Evolutionary conservation across 495 filamentous ascomycete genomes (phyloP), one percentile per base, ranked within the genome.

Genomic region (Penicillium steckii): DNA sequence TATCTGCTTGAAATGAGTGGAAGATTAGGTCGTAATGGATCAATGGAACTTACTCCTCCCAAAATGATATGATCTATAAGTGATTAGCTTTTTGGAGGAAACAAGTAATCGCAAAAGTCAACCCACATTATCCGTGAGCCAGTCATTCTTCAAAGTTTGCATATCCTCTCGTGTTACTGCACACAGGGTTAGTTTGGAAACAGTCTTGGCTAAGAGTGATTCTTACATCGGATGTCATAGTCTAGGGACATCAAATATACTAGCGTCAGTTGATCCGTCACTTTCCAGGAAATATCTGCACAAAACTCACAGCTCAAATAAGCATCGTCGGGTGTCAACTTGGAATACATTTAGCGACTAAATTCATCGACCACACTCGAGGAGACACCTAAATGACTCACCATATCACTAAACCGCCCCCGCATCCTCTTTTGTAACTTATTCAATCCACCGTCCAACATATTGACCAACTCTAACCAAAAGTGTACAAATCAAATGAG

Each of bases 51-150:
- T 85, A 96, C 84, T 97, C 94, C 80, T 97, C 89, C 92, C 94
- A 98, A 66, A 98, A 98, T 45, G 91, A 88, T 43, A 98, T 98
- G 43, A 78, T 64, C 74, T 78, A 54, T 51, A 42, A 59, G 32
- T 48, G 43, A 23, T 66, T 54, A 61, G 48, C 35, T 52, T 24
- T 37, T 29, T n/a, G 18, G 49, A 54, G 33, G 41, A 51, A 40
- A 19, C 13, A 47, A n/a, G 26, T 49, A 47, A 23, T 35, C 50
- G 15, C 50, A 35, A 9, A 9, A 25, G 50, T 33, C 44, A 51
- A 70, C 85, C 50, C 81, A 95, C 91, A 75, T 96, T 96, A 68
- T 98, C 94, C n/a, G 93, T 97, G 43, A 98, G 76, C 94, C 94
- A 98, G 75, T 97, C 95, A 66, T 88, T 76, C 73, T 89, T 93